Evolutionary conservation across 345 rosid species (phyloP), one percentile per base, ranked within the genome.

Genomic region (Ailanthus altissimus): DNA sequence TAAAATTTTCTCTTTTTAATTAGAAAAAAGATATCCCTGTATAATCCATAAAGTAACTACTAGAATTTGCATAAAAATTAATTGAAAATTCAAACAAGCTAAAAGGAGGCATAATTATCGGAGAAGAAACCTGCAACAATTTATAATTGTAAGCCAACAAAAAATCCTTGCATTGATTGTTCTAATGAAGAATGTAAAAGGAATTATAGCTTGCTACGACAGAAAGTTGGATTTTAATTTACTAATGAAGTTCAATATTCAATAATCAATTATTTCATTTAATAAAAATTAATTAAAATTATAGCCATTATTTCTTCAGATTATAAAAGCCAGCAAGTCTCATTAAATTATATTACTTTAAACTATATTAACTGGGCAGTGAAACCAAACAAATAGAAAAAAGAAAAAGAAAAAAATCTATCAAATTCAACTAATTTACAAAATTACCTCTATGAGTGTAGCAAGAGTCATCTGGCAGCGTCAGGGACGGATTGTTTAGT

Each of bases 81-180:
- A n/a, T n/a, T n/a, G n/a, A n/a, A n/a, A n/a, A n/a, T n/a, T n/a
- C n/a, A n/a, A n/a, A n/a, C n/a, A n/a, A n/a, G n/a, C n/a, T n/a
- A n/a, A n/a, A n/a, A n/a, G n/a, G n/a, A n/a, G n/a, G n/a, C n/a
- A 96, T 88, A 77, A 96, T 92, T 21, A 98, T 96, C 1, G 99
- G 99, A 62, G 98, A 96, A 73, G 99, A 96, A 83, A 96, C 97
- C 99, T 75, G 94, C 98, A 59, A 98, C 97, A 84, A 97, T 97
- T 86, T 97, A 20, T 62, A 23, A 77, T 63, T 36, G 64, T 49
- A 50, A 76, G 67, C 45, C 47, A 49, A 61, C 9, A 21, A 15
- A 15, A 61, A 45, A 59, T 61, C 32, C 51, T 15, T 23, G 13
- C 65, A 61, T 28, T 66, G 51, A 66, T 43, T 65, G 26, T 43